These are phyloP conservation scores for Pseudozyma hubeiensis DNA, from an alignment of 1,284 basidiomycete genomes.

Conservation along the genomic window DNA sequence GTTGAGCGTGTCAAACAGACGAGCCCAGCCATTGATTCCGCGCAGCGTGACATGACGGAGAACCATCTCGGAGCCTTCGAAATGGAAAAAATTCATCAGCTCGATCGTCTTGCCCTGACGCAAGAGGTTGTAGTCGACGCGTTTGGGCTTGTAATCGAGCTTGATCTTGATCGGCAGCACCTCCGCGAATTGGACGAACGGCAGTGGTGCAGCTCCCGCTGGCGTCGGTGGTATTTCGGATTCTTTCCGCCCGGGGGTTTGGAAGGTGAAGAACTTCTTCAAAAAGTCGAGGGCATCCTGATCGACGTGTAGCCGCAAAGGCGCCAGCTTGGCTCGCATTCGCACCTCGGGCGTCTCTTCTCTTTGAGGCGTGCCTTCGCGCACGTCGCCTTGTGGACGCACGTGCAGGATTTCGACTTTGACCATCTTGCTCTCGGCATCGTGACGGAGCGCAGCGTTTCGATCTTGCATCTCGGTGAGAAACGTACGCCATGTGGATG, in stretches of 20 bases:
- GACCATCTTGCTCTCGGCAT: slow-evolving; percentile 93
- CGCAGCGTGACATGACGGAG: slow-evolving; percentile 89
- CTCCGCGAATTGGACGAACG: slow-evolving; percentile 77
- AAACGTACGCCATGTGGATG: slow-evolving; percentile 98
- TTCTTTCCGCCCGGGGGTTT: slow-evolving; percentile 69
- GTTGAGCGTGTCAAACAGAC: slow-evolving; percentile 88
- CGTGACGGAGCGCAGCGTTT: slow-evolving; percentile 73
- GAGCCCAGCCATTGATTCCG: slow-evolving; percentile 88
- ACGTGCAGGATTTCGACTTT: slow-evolving; percentile 76
- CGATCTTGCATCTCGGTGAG: slow-evolving; percentile 73
- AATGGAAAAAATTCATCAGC: slow-evolving; percentile 99
- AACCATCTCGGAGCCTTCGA: slow-evolving; percentile 98
- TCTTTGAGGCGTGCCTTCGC: not conserved
- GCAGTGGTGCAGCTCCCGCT: slow-evolving; percentile 9
- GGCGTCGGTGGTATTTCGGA: slow-evolving; percentile 1
- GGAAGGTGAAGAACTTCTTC: slow-evolving; percentile 94
- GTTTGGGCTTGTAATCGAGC: slow-evolving; percentile 96
- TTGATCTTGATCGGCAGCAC: slow-evolving; percentile 86
- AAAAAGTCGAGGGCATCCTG: slow-evolving; percentile 98
- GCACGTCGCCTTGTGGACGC: slow-evolving; percentile 69
- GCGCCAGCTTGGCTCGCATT: slow-evolving; percentile 73
- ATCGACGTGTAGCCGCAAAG: slow-evolving; percentile 91
- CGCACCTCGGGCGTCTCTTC: slow-evolving; percentile 74
- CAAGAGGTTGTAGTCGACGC: slow-evolving; percentile 86
- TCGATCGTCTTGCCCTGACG: slow-evolving; percentile 92